Conservation (phyloP, 768 basidiomycete species). For the Tulasnella sp. region DNA sequence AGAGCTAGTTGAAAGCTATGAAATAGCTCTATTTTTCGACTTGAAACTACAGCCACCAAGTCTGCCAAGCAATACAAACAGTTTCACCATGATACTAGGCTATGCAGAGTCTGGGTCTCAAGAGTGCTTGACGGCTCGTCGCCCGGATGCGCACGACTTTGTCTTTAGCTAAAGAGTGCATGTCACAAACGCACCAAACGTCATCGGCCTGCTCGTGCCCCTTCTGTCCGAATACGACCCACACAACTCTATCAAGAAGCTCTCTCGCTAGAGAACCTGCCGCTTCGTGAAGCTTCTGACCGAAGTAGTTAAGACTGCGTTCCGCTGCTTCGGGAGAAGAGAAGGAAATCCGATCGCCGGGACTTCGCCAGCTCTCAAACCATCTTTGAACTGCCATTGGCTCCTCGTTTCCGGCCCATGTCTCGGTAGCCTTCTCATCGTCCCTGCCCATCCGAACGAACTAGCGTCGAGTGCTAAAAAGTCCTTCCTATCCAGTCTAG, state of each 20-base stretch:
- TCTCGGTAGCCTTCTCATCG: background rate
- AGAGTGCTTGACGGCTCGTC: background rate
- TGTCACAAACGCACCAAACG: constrained; percentile 6
- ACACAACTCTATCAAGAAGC: constrained; percentile 1
- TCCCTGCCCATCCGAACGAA: background rate
- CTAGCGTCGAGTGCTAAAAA: too few relatives aligned
- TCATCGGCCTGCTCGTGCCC: background rate
- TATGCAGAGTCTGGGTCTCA: background rate
- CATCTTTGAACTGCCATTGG: background rate
- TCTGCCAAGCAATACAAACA: background rate
- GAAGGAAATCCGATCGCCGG: constrained; percentile 9
- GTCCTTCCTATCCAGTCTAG: too few relatives aligned
- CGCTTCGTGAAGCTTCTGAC: background rate
- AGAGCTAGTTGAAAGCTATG: background rate
- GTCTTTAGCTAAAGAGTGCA: background rate
- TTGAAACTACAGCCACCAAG: background rate
- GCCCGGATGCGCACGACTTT: background rate
- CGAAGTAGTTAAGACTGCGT: constrained; percentile 10
- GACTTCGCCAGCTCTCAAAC: background rate
- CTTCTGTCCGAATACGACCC: background rate
- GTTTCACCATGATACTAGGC: background rate
- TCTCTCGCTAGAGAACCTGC: background rate
- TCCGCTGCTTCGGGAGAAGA: background rate
- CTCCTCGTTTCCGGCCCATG: background rate
- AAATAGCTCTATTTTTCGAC: background rate